Conservation (phyloP, 805 yeast genomes). For the Ogataea parapolymorpha region DNA sequence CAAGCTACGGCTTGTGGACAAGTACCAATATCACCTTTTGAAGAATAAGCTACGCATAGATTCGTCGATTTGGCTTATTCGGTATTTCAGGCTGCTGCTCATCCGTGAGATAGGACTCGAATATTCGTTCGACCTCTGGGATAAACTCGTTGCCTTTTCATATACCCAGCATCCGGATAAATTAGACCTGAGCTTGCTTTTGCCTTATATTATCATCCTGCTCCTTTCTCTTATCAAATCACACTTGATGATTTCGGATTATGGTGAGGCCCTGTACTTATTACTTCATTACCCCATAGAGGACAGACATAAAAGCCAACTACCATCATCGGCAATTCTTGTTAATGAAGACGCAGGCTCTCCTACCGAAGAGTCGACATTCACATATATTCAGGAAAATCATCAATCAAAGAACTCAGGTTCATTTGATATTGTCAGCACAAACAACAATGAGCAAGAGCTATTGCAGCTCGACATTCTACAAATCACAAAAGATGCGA, state of each 20-base stretch:
- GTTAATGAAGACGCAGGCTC: constrained; percentile 12
- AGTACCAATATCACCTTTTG: constrained; percentile 44
- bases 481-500: constrained; percentile 20
- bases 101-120: constrained; percentile 45
- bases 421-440: constrained; percentile 8
- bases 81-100: constrained; percentile 46
- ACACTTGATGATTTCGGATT: constrained; percentile 46
- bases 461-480: constrained; percentile 12
- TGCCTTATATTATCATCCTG: constrained; percentile 41
- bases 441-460: not conserved
- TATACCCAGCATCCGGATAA: constrained; percentile 14
- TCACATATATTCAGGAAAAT: constrained; percentile 25
- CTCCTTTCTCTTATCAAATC: constrained; percentile 42
- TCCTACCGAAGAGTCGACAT: constrained; percentile 14
- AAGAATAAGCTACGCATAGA: constrained; percentile 45
- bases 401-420: constrained; percentile 14
- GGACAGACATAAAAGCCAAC: constrained; percentile 5
- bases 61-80: constrained; percentile 52
- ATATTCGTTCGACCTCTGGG: constrained; percentile 43
- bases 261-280: constrained; percentile 47
- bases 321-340: constrained; percentile 16
- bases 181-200: constrained; percentile 31
- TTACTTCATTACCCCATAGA: constrained; percentile 46
- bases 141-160: constrained; percentile 39
- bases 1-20: constrained; percentile 48